Conservation (phyloP, 2,329 filamentous ascomycete genomes). For the Penicillium sp. region DNA sequence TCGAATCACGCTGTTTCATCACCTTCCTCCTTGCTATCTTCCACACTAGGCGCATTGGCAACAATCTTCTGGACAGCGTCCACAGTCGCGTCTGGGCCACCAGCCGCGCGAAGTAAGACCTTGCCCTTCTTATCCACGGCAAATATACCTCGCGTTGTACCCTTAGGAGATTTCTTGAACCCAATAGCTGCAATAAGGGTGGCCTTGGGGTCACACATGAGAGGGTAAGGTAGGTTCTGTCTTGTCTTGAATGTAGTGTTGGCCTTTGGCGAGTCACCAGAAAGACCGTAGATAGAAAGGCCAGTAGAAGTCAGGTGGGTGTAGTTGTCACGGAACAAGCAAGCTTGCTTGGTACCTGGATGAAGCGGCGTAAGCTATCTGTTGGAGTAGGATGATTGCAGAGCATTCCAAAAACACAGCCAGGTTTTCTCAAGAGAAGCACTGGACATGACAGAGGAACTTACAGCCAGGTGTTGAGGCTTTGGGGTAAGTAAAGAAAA, state of each 20-base stretch:
- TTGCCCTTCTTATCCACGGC: constrained; percentile 74
- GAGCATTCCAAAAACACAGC: background rate
- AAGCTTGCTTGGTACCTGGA: constrained; percentile 82
- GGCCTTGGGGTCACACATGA: constrained; percentile 71
- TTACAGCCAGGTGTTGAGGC: constrained; percentile 90
- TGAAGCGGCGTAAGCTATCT: constrained; percentile 3
- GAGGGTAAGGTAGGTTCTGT: constrained; percentile 76
- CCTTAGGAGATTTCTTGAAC: constrained; percentile 73
- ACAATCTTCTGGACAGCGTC: constrained; percentile 67
- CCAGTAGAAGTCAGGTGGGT: constrained; percentile 65
- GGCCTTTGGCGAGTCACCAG: constrained; percentile 74
- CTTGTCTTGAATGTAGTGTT: constrained; percentile 90
- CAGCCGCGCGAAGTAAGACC: constrained; percentile 64
- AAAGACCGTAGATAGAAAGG: constrained; percentile 81
- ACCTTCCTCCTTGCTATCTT: constrained; percentile 8
- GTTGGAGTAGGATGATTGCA: constrained; percentile 3
- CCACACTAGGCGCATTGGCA: constrained; percentile 32
- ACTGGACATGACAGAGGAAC: constrained; percentile 27
- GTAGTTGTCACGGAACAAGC: constrained; percentile 84
- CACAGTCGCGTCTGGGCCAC: constrained; percentile 68
- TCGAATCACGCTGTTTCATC: constrained; percentile 2
- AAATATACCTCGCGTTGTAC: constrained; percentile 79
- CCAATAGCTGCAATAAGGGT: constrained; percentile 76
- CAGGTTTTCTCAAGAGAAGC: background rate
- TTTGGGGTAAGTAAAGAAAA: constrained; percentile 91